Conservation (phyloP, 495 filamentous ascomycete species). For the Neurospora sp. region DNA sequence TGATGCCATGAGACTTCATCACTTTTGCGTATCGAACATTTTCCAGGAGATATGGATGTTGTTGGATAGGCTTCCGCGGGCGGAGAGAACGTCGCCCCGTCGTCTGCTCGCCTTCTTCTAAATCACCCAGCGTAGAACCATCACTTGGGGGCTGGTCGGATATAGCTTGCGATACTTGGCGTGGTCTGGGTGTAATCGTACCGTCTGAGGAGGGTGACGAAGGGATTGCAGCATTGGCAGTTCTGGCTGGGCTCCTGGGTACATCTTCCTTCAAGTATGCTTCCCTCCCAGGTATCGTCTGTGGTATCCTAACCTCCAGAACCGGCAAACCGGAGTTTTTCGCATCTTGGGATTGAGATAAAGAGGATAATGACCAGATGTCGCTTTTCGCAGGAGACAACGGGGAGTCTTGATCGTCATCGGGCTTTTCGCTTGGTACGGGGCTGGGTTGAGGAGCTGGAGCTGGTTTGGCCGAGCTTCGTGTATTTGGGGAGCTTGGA, state of each 20-base stretch:
- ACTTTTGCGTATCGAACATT: slow-evolving; percentile 51
- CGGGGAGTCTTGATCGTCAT: not conserved
- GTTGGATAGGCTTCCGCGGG: slow-evolving; percentile 62
- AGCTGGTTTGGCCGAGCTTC: not conserved
- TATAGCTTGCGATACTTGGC: not conserved
- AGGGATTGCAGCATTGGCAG: not conserved
- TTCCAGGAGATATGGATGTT: slow-evolving; percentile 63
- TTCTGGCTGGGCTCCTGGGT: not conserved
- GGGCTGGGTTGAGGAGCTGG: not conserved
- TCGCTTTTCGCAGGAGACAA: not conserved
- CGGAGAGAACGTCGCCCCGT: slow-evolving; percentile 39
- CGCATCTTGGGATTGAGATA: not conserved
- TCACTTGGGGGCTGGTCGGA: not conserved
- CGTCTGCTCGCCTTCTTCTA: slow-evolving; percentile 11
- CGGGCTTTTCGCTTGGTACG: not conserved
- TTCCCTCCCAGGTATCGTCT: not conserved
- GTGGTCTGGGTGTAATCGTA: not conserved
- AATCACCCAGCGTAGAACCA: not conserved
- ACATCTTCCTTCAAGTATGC: not conserved
- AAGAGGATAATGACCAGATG: not conserved
- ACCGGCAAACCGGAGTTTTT: not conserved
- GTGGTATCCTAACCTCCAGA: not conserved
- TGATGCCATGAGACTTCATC: slow-evolving; percentile 52
- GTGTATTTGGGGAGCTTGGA: not conserved
- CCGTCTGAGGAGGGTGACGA: not conserved